Conservation (phyloP, 208 protist species). For the Leptomonas seymouri region DNA sequence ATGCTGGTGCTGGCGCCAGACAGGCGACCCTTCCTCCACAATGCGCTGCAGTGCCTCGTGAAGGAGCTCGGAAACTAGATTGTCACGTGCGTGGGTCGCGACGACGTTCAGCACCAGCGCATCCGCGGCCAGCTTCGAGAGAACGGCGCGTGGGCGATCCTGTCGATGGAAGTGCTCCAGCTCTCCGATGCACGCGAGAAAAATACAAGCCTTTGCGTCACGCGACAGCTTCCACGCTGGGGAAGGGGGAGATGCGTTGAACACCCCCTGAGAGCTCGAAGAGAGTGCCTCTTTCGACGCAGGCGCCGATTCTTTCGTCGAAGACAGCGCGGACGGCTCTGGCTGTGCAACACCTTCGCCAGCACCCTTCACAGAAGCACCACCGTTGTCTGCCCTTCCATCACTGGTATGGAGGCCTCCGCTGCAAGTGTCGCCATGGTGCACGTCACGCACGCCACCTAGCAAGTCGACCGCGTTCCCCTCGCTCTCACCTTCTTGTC, state of each 20-base stretch:
- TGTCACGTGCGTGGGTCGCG: constrained; percentile 71
- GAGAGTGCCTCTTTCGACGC: neutral
- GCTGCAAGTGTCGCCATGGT: neutral
- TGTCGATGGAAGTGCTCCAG: constrained; percentile 58
- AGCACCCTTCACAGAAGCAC: neutral
- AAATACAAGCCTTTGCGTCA: constrained; percentile 65
- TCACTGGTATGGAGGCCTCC: neutral
- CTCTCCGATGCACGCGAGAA: constrained; percentile 70
- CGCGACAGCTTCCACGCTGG: constrained; percentile 13
- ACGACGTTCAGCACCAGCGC: constrained; percentile 81
- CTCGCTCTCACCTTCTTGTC: neutral
- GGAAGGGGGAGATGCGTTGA: neutral
- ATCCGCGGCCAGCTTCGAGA: constrained; percentile 51
- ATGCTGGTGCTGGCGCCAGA: constrained; percentile 56
- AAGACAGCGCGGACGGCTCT: too few relatives aligned
- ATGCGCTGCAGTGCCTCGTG: constrained; percentile 73
- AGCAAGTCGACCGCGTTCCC: neutral
- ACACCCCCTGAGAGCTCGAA: neutral
- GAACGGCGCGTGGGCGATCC: constrained; percentile 60
- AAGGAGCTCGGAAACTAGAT: constrained; percentile 66
- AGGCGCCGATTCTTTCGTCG: neutral
- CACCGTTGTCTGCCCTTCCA: neutral
- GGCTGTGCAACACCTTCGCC: too few relatives aligned
- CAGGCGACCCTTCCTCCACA: constrained; percentile 67
- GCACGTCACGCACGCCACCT: neutral